Percentiles rank a stretch among this genome's conserved stretches.
Conservation (phyloP, 1,284 basidiomycete species). For the Paramarasmius palmivorus region DNA sequence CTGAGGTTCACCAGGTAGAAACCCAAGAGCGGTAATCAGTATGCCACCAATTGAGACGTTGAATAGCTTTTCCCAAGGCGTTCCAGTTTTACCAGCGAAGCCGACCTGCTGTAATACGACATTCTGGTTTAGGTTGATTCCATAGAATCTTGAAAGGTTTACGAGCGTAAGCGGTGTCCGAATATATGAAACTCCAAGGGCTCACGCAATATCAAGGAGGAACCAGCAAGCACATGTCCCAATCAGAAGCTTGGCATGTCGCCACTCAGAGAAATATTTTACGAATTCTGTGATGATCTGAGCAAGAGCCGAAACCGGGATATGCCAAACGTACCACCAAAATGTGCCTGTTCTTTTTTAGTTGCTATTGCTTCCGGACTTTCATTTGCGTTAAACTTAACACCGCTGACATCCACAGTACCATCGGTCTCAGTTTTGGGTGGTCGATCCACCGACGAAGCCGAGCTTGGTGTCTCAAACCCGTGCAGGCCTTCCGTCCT, state of each 20-base stretch:
- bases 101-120: constrained; percentile 57
- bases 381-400: neutral
- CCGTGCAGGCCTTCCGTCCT: constrained; percentile 14
- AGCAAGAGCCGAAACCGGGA: neutral
- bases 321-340: constrained; percentile 27
- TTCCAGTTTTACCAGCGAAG: constrained; percentile 46
- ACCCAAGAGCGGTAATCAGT: constrained; percentile 58
- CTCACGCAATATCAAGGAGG: constrained; percentile 20
- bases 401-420: too few species aligned
- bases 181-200: neutral
- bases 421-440: too few species aligned
- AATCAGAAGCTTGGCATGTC: constrained; percentile 17
- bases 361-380: constrained; percentile 24
- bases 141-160: constrained; percentile 53
- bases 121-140: constrained; percentile 67
- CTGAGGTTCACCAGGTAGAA: constrained; percentile 53
- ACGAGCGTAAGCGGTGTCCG: neutral
- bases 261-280: constrained; percentile 18
- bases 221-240: constrained; percentile 21
- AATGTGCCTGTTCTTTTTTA: constrained; percentile 40
- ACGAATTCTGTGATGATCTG: constrained; percentile 13
- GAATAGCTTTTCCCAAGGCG: constrained; percentile 53
- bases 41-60: constrained; percentile 51
- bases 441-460: neutral
- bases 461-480: neutral